Base-by-base conservation (phyloP, 495 filamentous ascomycete genomes). In the Aspergillus panamensis region DNA sequence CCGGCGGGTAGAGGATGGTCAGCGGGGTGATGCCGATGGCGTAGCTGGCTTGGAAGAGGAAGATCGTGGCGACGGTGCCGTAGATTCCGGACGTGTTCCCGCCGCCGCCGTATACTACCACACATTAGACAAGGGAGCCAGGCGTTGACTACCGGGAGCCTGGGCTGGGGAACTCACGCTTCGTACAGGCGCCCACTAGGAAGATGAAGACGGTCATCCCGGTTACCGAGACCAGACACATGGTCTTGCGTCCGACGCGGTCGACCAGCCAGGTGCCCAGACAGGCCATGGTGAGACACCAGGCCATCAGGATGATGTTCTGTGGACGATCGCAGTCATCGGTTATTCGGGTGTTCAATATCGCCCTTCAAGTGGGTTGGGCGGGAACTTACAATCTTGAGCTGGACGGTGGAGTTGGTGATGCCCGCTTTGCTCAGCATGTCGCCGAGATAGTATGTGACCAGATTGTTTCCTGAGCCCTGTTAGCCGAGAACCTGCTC, bases 371-470 rank as follows among this genome's bases (percentile, higher is more conserved):
- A n/a, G n/a, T n/a, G n/a, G n/a, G n/a, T n/a, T n/a, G n/a, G n/a
- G n/a, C n/a, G n/a, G n/a, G n/a, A n/a, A n/a, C 32, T 35, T 35
- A 35, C 32, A 35, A 35, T 35, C 21, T 21, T 13, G 8, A 49
- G 25, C 16, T 49, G 47, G n/a, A 25, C 31, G 13, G 8, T 17
- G 5, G 20, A 10, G 47, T 49, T 25, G 9, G 8, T 49, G 10
- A 49, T 32, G 25, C 47, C 47, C 29, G 47, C 47, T 2, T n/a
- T 49, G 25, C 13, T 31, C 47, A 49, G 47, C n/a, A 49, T 21
- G 20, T 8, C 16, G 9, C 20, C 19, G 25, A 49, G 16, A 29
- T 49, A 49, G 47, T 49, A 49, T 2, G 47, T 30, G 25, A 49
- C 20, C 5, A 49, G 8, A n/a, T 49, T 49, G 29, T 49, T 49